Conservation (phyloP, 805 yeast genomes). For the Saturnispora galanensis region DNA sequence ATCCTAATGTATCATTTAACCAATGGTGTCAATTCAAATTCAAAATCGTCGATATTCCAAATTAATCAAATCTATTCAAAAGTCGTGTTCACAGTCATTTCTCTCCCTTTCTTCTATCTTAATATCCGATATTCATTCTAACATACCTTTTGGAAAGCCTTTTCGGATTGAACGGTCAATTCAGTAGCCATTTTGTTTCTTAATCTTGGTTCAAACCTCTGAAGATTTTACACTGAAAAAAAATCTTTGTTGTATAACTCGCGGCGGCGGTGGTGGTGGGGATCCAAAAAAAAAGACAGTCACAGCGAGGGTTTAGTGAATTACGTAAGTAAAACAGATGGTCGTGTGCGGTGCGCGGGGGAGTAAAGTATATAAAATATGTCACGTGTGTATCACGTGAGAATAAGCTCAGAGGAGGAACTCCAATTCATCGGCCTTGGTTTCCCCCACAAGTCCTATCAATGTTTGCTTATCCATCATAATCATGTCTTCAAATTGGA, state of each 20-base stretch:
- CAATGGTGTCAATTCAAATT: too few relatives aligned
- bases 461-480: slow-evolving; percentile 32
- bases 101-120: neutral
- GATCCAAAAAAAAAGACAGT: neutral
- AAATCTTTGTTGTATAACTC: neutral
- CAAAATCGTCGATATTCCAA: neutral
- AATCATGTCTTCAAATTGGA: slow-evolving; percentile 44
- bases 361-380: neutral
- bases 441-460: slow-evolving; percentile 28
- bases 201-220: slow-evolving; percentile 5
- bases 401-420: slow-evolving; percentile 1
- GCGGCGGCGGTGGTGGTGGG: too few relatives aligned
- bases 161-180: slow-evolving; percentile 99
- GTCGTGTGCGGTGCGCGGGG: neutral
- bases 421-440: slow-evolving; percentile 22
- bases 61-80: slow-evolving; percentile 1
- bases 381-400: slow-evolving; percentile 5
- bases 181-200: slow-evolving; percentile 79
- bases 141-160: slow-evolving; percentile 99
- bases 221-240: slow-evolving; percentile 2
- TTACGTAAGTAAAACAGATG: too few relatives aligned
- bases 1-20: too few relatives aligned
- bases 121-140: neutral
- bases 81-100: neutral
- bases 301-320: neutral